A percentile compares a stretch with the other conserved stretches of the same genome.
Conservation (phyloP, 805 yeast species). For the Kuraishia borneana region DNA sequence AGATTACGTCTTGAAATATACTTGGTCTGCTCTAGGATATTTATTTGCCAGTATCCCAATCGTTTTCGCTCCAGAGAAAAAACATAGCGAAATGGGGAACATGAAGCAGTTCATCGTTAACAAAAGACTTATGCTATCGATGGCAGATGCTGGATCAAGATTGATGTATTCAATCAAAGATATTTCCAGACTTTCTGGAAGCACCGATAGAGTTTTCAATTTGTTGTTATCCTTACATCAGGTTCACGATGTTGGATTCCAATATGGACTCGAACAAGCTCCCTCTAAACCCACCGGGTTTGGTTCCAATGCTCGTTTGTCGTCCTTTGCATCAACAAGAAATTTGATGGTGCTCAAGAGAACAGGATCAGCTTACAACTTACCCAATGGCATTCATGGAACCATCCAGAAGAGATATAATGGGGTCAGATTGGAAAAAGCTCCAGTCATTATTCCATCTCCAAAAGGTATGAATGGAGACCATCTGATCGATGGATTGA, state of each 20-base stretch:
- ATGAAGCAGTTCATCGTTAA: slow-evolving; percentile 87
- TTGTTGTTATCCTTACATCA: slow-evolving; percentile 70
- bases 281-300: slow-evolving; percentile 12
- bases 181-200: slow-evolving; percentile 82
- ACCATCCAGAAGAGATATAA: slow-evolving; percentile 67
- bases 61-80: slow-evolving; percentile 33
- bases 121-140: slow-evolving; percentile 78
- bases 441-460: slow-evolving; percentile 75
- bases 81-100: slow-evolving; percentile 36
- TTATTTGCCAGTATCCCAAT: slow-evolving; percentile 85
- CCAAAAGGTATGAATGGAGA: slow-evolving; percentile 43
- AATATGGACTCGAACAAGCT: slow-evolving; percentile 24
- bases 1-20: slow-evolving; percentile 78
- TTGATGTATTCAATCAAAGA: slow-evolving; percentile 92
- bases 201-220: slow-evolving; percentile 76
- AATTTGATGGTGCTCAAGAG: background rate
- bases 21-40: slow-evolving; percentile 96
- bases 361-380: background rate
- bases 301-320: slow-evolving; percentile 16
- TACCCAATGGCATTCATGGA: slow-evolving; percentile 46
- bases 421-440: slow-evolving; percentile 75
- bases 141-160: slow-evolving; percentile 93
- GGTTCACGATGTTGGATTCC: slow-evolving; percentile 56
- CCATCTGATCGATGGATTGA: slow-evolving; percentile 49
- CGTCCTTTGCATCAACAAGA: slow-evolving; percentile 15